These are phyloP conservation scores for Aspergillus sp. DNA, from an alignment of 2,329 filamentous ascomycete genomes.

Conservation along the genomic window DNA sequence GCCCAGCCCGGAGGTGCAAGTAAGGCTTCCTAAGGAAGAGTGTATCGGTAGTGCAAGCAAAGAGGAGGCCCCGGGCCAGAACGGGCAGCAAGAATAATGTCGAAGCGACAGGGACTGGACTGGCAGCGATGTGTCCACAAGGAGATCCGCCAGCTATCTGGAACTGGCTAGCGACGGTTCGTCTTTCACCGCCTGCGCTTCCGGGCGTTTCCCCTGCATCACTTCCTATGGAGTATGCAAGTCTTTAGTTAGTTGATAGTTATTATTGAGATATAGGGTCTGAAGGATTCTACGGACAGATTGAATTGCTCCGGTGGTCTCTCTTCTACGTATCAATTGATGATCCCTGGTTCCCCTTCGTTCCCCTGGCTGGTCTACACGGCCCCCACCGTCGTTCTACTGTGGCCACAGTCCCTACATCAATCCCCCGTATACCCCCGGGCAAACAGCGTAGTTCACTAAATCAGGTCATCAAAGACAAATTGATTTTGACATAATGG, in stretches of 20 bases:
- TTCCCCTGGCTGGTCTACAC: no score
- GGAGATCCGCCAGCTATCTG: slow-evolving; percentile 33
- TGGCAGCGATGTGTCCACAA: slow-evolving; percentile 35
- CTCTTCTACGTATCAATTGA: background rate
- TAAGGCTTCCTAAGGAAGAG: slow-evolving; percentile 11
- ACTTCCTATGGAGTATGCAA: background rate
- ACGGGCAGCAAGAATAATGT: slow-evolving; percentile 15
- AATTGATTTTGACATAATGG: slow-evolving; percentile 6
- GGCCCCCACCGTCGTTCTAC: no score
- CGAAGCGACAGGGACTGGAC: slow-evolving; percentile 11
- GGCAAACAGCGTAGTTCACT: background rate
- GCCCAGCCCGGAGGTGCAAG: slow-evolving; percentile 25
- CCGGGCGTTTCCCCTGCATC: background rate
- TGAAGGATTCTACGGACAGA: background rate
- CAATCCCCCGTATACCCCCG: background rate
- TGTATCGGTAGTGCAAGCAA: slow-evolving; percentile 6
- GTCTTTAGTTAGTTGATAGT: no score
- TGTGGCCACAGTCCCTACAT: no score
- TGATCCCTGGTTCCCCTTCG: no score
- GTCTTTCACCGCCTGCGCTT: slow-evolving; percentile 26
- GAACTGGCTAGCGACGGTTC: slow-evolving; percentile 26
- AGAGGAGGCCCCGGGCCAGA: slow-evolving; percentile 19
- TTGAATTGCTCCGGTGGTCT: background rate
- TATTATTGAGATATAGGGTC: no score
- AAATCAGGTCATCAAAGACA: background rate